A percentile compares a stretch with the other conserved stretches of the same genome.
phyloP scores from a whole-genome alignment of 2,329 filamentous ascomycete genomes.

The Dactylonectria estremocensis region DNA sequence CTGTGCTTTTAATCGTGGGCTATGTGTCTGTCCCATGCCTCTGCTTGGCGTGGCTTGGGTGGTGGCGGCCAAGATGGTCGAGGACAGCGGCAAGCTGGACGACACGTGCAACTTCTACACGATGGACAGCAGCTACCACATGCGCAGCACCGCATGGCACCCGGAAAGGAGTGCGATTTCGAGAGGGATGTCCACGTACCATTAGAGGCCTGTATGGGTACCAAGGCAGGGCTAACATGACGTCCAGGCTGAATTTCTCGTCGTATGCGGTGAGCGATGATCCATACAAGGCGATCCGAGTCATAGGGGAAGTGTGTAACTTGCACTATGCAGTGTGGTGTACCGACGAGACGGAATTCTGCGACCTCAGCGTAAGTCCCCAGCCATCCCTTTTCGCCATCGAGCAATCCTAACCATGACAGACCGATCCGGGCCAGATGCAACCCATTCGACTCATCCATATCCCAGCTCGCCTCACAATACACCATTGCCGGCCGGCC shows the following conservation, averaged over 20 bases:
- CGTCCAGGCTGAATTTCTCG: not conserved
- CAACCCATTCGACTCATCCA: slow-evolving; percentile 14
- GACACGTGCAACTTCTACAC: slow-evolving; percentile 67
- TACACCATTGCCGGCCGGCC: slow-evolving; percentile 7
- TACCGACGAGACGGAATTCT: slow-evolving; percentile 63
- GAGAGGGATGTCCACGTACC: slow-evolving; percentile 69
- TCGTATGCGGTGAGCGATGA: slow-evolving; percentile 52
- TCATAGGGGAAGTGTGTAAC: slow-evolving; percentile 63
- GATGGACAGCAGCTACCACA: slow-evolving; percentile 68
- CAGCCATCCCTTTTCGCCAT: too few species aligned
- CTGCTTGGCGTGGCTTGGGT: slow-evolving; percentile 5
- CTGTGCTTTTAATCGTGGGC: too few species aligned
- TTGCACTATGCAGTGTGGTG: slow-evolving; percentile 72
- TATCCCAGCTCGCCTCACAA: slow-evolving; percentile 2
- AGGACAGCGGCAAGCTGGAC: slow-evolving; percentile 51
- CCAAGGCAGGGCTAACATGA: slow-evolving; percentile 18
- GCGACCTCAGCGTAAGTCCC: slow-evolving; percentile 63
- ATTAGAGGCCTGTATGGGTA: slow-evolving; percentile 49
- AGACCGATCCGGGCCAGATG: slow-evolving; percentile 23
- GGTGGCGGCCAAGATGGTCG: slow-evolving; percentile 24
- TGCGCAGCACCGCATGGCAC: slow-evolving; percentile 67
- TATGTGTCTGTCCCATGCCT: not conserved
- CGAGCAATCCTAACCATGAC: too few species aligned
- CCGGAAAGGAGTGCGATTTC: slow-evolving; percentile 67
- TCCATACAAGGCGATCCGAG: slow-evolving; percentile 68